These are phyloP conservation scores for Musa balbisiana DNA, from an alignment of 202 grass and related monocot genomes.

Conservation along the genomic window DNA sequence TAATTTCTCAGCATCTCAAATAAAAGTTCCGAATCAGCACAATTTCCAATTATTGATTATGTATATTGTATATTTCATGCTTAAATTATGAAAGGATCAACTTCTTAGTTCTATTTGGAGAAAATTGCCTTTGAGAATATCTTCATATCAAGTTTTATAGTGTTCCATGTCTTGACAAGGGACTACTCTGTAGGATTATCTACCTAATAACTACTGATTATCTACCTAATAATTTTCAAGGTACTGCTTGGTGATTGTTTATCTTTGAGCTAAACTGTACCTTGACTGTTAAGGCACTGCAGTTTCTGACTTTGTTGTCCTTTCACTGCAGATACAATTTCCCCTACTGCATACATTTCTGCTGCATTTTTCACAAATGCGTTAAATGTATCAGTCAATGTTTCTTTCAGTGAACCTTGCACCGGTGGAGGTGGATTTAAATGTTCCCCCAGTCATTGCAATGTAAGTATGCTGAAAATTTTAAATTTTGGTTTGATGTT, in stretches of 20 bases:
- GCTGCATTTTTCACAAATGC: slow-evolving; percentile 56
- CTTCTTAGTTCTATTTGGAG: too few species aligned
- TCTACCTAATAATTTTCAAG: too few species aligned
- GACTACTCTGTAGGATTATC: neutral
- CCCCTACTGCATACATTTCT: slow-evolving; percentile 65
- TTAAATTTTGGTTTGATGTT: neutral
- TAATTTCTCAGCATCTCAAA: too few species aligned
- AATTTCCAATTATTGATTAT: too few species aligned
- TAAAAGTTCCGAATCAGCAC: too few species aligned
- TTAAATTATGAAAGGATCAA: too few species aligned
- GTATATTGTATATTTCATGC: too few species aligned
- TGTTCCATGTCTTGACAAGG: too few species aligned
- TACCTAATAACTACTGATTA: neutral
- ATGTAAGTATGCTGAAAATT: slow-evolving; percentile 35
- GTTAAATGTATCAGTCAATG: slow-evolving; percentile 35
- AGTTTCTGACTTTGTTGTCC: slow-evolving; percentile 1
- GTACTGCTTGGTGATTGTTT: neutral
- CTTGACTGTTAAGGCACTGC: neutral
- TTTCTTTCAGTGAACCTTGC: slow-evolving; percentile 80
- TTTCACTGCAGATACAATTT: slow-evolving; percentile 53
- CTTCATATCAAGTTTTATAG: too few species aligned
- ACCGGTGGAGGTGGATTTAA: slow-evolving; percentile 50
- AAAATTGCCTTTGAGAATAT: too few species aligned
- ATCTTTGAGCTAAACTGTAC: neutral
- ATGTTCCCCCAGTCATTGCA: slow-evolving; percentile 51